Percentiles rank a stretch among this genome's conserved stretches.
These are phyloP conservation scores for Malus orientalis DNA, from an alignment of 306 rosid genomes.

Conservation along the genomic window DNA sequence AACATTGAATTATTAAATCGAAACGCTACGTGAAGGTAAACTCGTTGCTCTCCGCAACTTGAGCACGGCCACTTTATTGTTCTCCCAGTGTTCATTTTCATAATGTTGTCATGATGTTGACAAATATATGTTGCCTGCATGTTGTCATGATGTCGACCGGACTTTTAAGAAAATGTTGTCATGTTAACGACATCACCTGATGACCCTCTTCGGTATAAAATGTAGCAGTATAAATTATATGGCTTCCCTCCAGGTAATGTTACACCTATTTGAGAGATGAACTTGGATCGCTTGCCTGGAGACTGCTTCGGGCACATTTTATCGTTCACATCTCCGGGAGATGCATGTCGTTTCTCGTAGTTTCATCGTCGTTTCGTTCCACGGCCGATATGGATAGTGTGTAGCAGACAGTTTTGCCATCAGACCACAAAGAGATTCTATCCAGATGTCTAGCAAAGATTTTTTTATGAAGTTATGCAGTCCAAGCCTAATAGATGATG, in stretches of 20 bases:
- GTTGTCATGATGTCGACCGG: background rate
- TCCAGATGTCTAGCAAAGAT: constrained; percentile 41
- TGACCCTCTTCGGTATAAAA: background rate
- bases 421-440: constrained; percentile 21
- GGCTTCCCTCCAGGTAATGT: background rate
- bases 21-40: background rate
- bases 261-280: background rate
- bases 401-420: constrained; percentile 49
- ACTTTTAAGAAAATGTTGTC: background rate
- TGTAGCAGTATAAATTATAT: background rate
- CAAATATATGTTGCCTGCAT: background rate
- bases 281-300: constrained; percentile 33
- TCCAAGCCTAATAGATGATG: constrained; percentile 44
- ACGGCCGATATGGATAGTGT: constrained; percentile 38
- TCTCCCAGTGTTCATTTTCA: background rate
- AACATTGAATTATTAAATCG: too few species aligned
- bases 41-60: background rate
- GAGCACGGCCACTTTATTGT: background rate
- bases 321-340: constrained; percentile 44
- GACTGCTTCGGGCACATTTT: constrained; percentile 53
- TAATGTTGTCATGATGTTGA: background rate
- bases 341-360: constrained; percentile 26
- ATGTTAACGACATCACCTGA: background rate
- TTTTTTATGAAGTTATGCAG: constrained; percentile 35
- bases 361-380: constrained; percentile 18